Base-by-base conservation (phyloP, 179 eudicot species). In the Camellia oleifera region DNA sequence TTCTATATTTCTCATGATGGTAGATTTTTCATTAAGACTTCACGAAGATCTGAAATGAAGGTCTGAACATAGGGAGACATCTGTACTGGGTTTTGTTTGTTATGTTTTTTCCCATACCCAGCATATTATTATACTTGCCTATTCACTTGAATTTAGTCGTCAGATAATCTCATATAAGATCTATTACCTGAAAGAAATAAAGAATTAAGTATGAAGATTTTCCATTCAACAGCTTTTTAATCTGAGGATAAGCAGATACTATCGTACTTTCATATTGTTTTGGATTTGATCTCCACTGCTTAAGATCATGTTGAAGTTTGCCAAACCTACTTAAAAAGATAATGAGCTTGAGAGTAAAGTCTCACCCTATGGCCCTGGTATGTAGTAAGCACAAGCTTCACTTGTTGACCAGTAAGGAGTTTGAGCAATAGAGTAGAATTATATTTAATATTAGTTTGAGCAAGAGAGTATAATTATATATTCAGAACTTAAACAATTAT, bases 1-100 rank as follows among this genome's bases (percentile, higher is more conserved):
- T 95, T 95, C 87, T 95, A 89, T 78, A 82, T 93, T 75, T 95
- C 98, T 57, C 91, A 90, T 66, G 97, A 93, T 87, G 98, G 93
- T 83, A 89, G 90, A 88, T 95, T 91, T 83, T 89, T 95, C 65
- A 93, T 95, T 26, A 95, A 95, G 85, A 95, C 98, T 56, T 76
- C 92, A 75, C 86, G 91, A 56, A 89, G 65, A 84, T 88, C 91
- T 53, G 98, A 95, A 83, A 65, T 90, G 72, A 90, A 93, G 98
- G 98, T 95, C 53, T 74, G 89, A 62, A 45, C 20, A 42, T 18
- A 71, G 18, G 4, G 45, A 11, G 18, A 44, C 15, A 48, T 50
- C 32, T 4, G 13, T 74, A 12, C 12, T 26, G n/a, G 10, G 68
- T 18, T 20, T 9, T 72, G 45, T 9, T 42, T 45, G 45, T 4